Evolutionary conservation across 2,329 filamentous ascomycete species (phyloP), one percentile per base, ranked within the genome.

Genomic region (Ceratocystis colombiana): DNA sequence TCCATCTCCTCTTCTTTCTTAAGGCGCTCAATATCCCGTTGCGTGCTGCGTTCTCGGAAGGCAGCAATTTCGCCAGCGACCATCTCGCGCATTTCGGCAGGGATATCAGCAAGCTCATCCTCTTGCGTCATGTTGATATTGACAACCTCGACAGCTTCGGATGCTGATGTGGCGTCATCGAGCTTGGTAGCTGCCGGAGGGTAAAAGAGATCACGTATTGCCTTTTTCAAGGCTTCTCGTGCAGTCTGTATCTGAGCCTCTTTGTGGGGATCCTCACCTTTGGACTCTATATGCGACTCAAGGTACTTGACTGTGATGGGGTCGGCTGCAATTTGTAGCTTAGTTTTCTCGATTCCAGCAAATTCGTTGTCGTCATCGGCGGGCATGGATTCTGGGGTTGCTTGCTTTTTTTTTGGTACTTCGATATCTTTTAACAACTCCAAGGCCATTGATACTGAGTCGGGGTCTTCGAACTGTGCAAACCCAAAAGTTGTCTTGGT

Each of bases 61-160:
- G 92, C 89, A 0, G 90, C 87, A 72, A 99, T 99, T 74, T 99
- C 95, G 67, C 88, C 88, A 0, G 94, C 90, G 17, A 99, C 94
- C 0, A 90, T 92, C 73, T 96, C 94, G 28, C 94, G 87, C 90
- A 96, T 95, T 73, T 97, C 94, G 0, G 90, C 88, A 0, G 94
- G 94, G 61, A 99, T 96, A 72, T 99, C 94, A 22, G 92, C 88
- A 37, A 99, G 80, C 73, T 99, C 94, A 72, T 99, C 95, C 69
- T 99, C 94, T 64, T 88, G 84, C 0, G 87, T 86, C 41, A 96
- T 81, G 3, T 91, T 88, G 68, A 97, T 96, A 67, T 92, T 96
- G 70, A 96, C 87, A 48, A 96, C 87, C 75, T 96, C 91, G 5
- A 90, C 86, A 65, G 85, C 84, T 44, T 85, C 85, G 7, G 55